Conservation (phyloP, 805 yeast species). For the Pichia kluyveri region DNA sequence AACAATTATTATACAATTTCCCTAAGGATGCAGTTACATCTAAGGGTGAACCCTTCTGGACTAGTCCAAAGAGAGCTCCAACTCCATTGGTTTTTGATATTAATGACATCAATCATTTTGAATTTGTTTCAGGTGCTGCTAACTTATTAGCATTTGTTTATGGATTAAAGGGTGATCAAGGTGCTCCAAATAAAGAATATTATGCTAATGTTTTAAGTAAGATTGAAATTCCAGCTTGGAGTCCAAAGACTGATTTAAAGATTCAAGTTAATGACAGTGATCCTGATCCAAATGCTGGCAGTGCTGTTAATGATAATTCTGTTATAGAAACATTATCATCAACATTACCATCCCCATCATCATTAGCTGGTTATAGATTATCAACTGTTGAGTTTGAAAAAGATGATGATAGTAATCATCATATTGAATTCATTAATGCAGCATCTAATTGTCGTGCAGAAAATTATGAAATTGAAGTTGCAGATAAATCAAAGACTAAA, state of each 20-base stretch:
- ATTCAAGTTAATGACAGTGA: conserved; percentile 85
- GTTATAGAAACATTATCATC: conserved; percentile 63
- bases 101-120: conserved; percentile 65
- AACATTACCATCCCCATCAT: conserved; percentile 78
- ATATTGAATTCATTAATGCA: conserved; percentile 90
- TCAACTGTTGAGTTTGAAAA: conserved; percentile 93
- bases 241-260: conserved; percentile 64
- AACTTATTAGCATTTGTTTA: conserved; percentile 84
- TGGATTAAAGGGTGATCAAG: conserved; percentile 72
- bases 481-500: conserved; percentile 84
- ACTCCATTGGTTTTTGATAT: conserved; percentile 72
- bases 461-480: conserved; percentile 82
- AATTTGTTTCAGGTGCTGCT: conserved; percentile 83
- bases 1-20: conserved; percentile 87
- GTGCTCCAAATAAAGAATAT: conserved; percentile 35
- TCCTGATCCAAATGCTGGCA: conserved; percentile 61
- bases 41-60: conserved; percentile 91
- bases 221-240: conserved; percentile 51
- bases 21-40: conserved; percentile 91
- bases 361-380: conserved; percentile 81
- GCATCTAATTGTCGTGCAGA: conserved; percentile 95
- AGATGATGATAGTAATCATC: conserved; percentile 95
- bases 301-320: conserved; percentile 42
- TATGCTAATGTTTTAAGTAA: conserved; percentile 47
- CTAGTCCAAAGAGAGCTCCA: conserved; percentile 97